These are phyloP conservation scores for Macrophomina pseudophaseolina DNA, from an alignment of 2,329 filamentous ascomycete species.

Conservation along the genomic window DNA sequence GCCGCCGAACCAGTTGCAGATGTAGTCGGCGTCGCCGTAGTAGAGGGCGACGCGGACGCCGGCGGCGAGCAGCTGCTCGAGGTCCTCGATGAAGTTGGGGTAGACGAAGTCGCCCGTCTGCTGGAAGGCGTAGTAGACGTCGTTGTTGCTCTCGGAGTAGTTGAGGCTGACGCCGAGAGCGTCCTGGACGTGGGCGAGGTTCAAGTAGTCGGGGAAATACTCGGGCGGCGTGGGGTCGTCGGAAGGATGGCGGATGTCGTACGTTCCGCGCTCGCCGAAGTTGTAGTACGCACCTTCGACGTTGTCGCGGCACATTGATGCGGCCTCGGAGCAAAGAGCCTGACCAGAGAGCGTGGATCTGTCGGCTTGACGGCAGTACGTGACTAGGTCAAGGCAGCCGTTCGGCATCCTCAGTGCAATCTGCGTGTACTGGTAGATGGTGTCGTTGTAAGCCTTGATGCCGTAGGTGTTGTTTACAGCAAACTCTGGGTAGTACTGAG, in stretches of 20 bases:
- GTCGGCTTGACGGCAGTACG: constrained; percentile 56
- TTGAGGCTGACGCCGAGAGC: constrained; percentile 68
- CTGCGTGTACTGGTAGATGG: constrained; percentile 64
- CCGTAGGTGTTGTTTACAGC: constrained; percentile 62
- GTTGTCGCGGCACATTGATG: constrained; percentile 60
- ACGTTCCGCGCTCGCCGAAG: constrained; percentile 53
- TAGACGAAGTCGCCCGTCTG: constrained; percentile 62
- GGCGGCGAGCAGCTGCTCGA: constrained; percentile 48
- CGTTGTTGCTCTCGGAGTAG: constrained; percentile 58
- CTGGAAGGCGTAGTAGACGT: constrained; percentile 59
- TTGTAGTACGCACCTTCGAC: constrained; percentile 64
- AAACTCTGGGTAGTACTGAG: constrained; percentile 57
- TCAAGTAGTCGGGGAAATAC: constrained; percentile 69
- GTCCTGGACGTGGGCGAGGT: constrained; percentile 61
- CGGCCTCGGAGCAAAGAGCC: constrained; percentile 60
- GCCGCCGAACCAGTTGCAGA: constrained; percentile 45
- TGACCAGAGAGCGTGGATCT: constrained; percentile 39
- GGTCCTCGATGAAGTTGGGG: constrained; percentile 57
- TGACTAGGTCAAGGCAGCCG: constrained; percentile 51
- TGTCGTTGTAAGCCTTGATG: constrained; percentile 61
- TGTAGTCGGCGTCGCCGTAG: constrained; percentile 45
- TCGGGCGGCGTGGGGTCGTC: constrained; percentile 66
- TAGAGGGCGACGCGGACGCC: constrained; percentile 45
- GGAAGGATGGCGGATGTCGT: constrained; percentile 64
- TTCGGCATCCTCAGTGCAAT: constrained; percentile 55